Conservation (phyloP, 2,329 filamentous ascomycete genomes). For the Beauveria caledonica region DNA sequence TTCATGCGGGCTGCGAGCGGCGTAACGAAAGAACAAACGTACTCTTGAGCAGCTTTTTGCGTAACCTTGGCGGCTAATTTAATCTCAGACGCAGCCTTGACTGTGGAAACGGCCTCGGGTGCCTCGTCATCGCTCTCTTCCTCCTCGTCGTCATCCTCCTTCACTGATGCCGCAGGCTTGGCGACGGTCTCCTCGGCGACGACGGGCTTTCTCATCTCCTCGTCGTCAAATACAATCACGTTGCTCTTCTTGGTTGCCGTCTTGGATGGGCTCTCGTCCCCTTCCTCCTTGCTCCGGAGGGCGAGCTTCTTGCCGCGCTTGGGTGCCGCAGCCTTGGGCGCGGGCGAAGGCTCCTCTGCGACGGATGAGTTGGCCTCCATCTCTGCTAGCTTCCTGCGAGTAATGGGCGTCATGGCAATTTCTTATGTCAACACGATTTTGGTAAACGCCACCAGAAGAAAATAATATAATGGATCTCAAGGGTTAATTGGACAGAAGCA, state of each 20-base stretch:
- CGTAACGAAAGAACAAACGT: constrained; percentile 19
- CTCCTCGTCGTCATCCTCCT: constrained; percentile 30
- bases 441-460: not conserved
- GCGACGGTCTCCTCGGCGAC: constrained; percentile 11
- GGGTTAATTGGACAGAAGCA: not conserved
- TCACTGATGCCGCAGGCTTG: constrained; percentile 15
- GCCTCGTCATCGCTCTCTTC: constrained; percentile 46
- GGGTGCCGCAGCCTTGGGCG: constrained; percentile 13
- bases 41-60: constrained; percentile 45
- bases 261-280: not conserved
- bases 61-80: constrained; percentile 38
- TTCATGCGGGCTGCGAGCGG: too few relatives aligned
- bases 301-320: constrained; percentile 24
- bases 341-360: constrained; percentile 9
- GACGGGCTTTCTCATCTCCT: constrained; percentile 18
- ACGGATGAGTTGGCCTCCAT: constrained; percentile 14
- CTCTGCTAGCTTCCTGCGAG: constrained; percentile 9
- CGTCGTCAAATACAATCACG: constrained; percentile 29
- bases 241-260: constrained; percentile 13
- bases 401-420: constrained; percentile 7
- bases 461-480: not conserved
- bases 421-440: not conserved
- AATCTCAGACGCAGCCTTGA: constrained; percentile 37
- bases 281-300: constrained; percentile 23
- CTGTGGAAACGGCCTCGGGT: constrained; percentile 50